Evolutionary conservation across 139 green algal genomes (phyloP).

Genomic region (Bryopsis sp.): DNA sequence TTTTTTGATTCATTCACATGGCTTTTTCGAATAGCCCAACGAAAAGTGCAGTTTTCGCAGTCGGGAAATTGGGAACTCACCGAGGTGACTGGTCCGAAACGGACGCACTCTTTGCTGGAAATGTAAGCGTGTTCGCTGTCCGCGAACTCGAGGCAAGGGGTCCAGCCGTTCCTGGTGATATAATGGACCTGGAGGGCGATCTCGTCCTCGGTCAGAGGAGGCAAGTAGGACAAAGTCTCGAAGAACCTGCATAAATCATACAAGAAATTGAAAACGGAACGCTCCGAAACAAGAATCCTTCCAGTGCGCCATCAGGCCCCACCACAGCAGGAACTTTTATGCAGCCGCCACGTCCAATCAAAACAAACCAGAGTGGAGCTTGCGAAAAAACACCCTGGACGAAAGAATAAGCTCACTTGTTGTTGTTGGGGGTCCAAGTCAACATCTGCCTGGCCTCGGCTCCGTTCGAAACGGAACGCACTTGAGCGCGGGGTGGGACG

Average conservation of each 20-base stretch:
- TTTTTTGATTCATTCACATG: no score
- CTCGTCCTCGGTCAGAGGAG: conserved; percentile 76
- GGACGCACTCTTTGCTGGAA: conserved; percentile 40
- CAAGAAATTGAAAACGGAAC: conserved; percentile 10
- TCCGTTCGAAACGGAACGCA: conserved; percentile 36
- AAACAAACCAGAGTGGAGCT: no score
- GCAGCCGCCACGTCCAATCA: no score
- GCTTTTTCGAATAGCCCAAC: not conserved
- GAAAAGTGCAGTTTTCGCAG: not conserved
- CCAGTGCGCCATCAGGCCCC: no score
- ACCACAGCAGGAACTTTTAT: no score
- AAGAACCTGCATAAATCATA: conserved; percentile 63
- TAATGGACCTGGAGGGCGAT: conserved; percentile 94
- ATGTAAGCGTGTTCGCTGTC: conserved; percentile 60
- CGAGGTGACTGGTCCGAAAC: conserved; percentile 45
- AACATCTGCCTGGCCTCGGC: conserved; percentile 54
- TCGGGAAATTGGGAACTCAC: conserved; percentile 29
- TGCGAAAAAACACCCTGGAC: not conserved
- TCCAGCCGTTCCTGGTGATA: conserved; percentile 84
- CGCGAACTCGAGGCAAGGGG: conserved; percentile 93
- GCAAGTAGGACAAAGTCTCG: conserved; percentile 99
- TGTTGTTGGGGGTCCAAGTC: conserved; percentile 72
- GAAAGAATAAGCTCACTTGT: conserved; percentile 46
- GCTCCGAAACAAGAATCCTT: not conserved
- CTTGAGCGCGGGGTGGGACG: no score